A percentile compares a stretch with the other conserved stretches of the same genome.
phyloP scores from a whole-genome alignment of 2,329 filamentous ascomycete species.

The Mycosphaerella sp. region DNA sequence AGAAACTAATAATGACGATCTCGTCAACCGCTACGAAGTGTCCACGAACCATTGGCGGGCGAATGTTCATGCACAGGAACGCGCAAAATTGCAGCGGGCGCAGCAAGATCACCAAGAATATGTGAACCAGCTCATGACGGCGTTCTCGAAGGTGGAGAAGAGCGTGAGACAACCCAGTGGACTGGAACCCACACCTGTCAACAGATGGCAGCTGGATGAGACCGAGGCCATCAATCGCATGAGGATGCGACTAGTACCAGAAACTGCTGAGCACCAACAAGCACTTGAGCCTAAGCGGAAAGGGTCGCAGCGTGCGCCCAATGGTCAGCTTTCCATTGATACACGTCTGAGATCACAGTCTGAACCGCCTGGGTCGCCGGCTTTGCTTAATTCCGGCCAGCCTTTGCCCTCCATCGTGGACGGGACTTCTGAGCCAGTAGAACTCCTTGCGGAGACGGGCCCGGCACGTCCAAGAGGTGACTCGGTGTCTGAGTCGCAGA shows the following conservation, averaged over 20 bases:
- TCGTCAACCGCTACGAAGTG: constrained; percentile 74
- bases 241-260: constrained; percentile 78
- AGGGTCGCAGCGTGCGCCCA: constrained; percentile 44
- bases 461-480: constrained; percentile 35
- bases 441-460: constrained; percentile 1
- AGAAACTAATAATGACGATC: constrained; percentile 60
- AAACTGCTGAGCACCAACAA: constrained; percentile 60
- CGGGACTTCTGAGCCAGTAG: constrained; percentile 25
- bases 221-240: constrained; percentile 95
- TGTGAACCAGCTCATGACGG: constrained; percentile 65
- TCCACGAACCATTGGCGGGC: constrained; percentile 88
- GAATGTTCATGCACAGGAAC: constrained; percentile 88
- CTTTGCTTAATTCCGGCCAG: constrained; percentile 12
- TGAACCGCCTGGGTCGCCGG: constrained; percentile 23
- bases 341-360: constrained; percentile 25
- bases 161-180: constrained; percentile 74
- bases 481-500: constrained; percentile 37
- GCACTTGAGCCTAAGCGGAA: constrained; percentile 82
- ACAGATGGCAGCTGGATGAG: constrained; percentile 88
- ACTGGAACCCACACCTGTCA: constrained; percentile 61
- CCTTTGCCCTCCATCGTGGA: constrained; percentile 10
- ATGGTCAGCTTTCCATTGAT: constrained; percentile 31
- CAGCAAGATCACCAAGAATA: constrained; percentile 93
- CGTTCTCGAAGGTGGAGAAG: constrained; percentile 71
- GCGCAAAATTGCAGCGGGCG: constrained; percentile 81